A percentile compares a stretch with the other conserved stretches of the same genome.
Evolutionary conservation across 2,329 filamentous ascomycete species (phyloP).

Genomic region (Cephalotrichum gorgonifer): DNA sequence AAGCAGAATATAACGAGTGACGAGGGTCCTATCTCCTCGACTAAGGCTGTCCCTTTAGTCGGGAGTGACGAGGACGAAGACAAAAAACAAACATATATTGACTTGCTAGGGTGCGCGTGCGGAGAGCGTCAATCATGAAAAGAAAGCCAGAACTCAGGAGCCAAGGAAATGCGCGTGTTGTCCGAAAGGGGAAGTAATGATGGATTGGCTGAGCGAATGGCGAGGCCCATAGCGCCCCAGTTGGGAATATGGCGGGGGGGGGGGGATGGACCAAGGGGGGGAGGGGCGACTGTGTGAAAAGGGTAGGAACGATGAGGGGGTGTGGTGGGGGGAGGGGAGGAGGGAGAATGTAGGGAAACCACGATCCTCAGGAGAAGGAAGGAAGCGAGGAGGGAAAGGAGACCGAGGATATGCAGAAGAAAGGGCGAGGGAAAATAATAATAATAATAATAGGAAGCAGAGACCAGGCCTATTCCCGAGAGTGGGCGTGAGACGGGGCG

Average conservation of each 20-base stretch:
- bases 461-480: slow-evolving; percentile 7
- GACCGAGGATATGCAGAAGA: slow-evolving; percentile 6
- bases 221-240: background rate
- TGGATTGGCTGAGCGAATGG: slow-evolving; percentile 3
- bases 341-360: slow-evolving; percentile 2
- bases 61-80: background rate
- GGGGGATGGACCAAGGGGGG: background rate
- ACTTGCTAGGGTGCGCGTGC: background rate
- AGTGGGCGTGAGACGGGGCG: slow-evolving; percentile 9
- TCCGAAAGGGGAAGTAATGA: background rate
- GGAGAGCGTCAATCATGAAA: background rate
- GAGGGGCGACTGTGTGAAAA: background rate
- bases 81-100: background rate
- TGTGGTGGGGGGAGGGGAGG: background rate
- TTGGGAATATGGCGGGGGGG: slow-evolving; percentile 4
- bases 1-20: background rate
- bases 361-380: background rate
- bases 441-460: slow-evolving; percentile 12
- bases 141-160: slow-evolving; percentile 2
- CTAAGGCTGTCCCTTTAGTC: background rate
- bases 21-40: background rate
- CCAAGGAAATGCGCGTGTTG: slow-evolving; percentile 2
- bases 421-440: slow-evolving; percentile 11
- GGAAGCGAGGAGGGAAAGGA: slow-evolving; percentile 1
- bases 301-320: too few relatives aligned